Conservation (phyloP, 441 rosid genomes). For the Mallotus repandus region DNA sequence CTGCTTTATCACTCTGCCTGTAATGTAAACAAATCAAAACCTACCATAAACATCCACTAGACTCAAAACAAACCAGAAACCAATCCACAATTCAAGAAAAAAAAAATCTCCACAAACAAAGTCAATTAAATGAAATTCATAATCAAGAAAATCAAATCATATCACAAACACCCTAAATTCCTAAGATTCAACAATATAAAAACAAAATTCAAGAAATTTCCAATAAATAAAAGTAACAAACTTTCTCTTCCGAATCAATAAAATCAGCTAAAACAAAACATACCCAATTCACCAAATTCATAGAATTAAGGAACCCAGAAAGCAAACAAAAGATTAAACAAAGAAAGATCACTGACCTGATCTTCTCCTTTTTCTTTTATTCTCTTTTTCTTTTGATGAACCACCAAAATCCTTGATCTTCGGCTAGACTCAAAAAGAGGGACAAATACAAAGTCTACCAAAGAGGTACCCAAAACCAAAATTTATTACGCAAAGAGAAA, state of each 20-base stretch:
- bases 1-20: slow-evolving; percentile 9
- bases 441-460: not conserved
- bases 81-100: no score
- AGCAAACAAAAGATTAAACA: not conserved
- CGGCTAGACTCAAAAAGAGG: not conserved
- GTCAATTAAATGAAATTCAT: not conserved
- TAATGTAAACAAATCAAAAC: slow-evolving; percentile 5
- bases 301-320: not conserved
- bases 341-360: not conserved
- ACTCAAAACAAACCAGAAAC: no score
- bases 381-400: not conserved
- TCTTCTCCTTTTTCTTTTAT: not conserved
- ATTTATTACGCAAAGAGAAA: not conserved
- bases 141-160: not conserved
- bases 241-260: not conserved
- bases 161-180: not conserved
- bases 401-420: no score
- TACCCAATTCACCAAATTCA: not conserved
- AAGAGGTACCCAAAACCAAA: no score
- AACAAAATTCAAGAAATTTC: not conserved
- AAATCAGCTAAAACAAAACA: not conserved
- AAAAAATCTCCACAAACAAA: not conserved
- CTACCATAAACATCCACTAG: not conserved
- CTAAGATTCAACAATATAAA: no score
- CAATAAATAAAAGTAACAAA: no score